A percentile compares a stretch with the other conserved stretches of the same genome.
Conservation (phyloP, 2,329 filamentous ascomycete species). For the Talaromyces rugulosus region DNA sequence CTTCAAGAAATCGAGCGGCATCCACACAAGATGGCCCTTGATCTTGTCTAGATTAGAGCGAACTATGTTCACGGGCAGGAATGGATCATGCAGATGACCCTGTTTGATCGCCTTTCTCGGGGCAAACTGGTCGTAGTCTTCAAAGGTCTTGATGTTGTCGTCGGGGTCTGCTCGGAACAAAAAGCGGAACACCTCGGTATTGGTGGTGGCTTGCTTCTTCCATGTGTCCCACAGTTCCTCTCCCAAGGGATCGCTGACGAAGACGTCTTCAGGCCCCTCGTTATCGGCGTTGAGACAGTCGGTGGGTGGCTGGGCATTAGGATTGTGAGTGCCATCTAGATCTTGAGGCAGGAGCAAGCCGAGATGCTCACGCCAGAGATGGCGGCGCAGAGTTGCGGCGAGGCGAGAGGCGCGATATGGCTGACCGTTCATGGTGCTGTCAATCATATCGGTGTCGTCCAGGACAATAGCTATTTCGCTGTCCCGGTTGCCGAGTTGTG, state of each 20-base stretch:
- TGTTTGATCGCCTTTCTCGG: conserved; percentile 63
- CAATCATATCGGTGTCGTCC: conserved; percentile 68
- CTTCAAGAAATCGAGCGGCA: conserved; percentile 63
- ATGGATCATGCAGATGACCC: conserved; percentile 82
- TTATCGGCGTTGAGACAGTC: conserved; percentile 68
- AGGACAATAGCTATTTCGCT: conserved; percentile 88
- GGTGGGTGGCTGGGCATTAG: conserved; percentile 73
- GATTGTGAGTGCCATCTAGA: conserved; percentile 59
- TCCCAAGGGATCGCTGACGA: conserved; percentile 51
- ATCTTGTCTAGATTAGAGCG: conserved; percentile 72
- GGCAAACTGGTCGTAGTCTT: conserved; percentile 80
- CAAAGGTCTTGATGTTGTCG: conserved; percentile 80
- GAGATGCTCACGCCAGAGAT: conserved; percentile 88
- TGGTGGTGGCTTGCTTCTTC: conserved; percentile 66
- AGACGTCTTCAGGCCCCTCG: conserved; percentile 69
- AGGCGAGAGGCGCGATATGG: conserved; percentile 70
- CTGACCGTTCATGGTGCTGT: conserved; percentile 68
- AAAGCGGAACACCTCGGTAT: conserved; percentile 75
- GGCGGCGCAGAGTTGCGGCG: conserved; percentile 73
- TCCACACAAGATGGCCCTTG: conserved; percentile 88
- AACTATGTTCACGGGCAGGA: conserved; percentile 68
- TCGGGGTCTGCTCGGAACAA: conserved; percentile 90
- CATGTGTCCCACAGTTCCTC: conserved; percentile 67
- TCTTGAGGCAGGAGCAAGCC: conserved; percentile 68
- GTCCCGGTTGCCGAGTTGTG: conserved; percentile 78